phyloP scores from a whole-genome alignment of 176 grass and related monocot species.

The Lolium rigidum region DNA sequence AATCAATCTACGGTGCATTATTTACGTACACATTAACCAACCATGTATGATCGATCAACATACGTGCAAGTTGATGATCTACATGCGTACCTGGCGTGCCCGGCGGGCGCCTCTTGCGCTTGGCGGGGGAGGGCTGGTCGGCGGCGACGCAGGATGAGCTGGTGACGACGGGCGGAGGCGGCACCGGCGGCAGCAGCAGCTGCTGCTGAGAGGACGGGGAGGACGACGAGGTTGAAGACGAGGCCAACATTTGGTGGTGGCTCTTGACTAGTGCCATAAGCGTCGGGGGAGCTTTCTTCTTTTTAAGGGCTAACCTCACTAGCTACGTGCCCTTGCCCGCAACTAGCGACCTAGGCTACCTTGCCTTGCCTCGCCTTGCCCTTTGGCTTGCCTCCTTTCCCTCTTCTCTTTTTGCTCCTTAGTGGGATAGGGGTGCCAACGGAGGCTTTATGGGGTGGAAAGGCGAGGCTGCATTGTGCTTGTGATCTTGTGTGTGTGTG shows the following conservation, averaged over 20 bases:
- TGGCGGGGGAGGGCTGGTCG: constrained; percentile 59
- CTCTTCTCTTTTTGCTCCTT: constrained; percentile 63
- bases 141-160: not conserved
- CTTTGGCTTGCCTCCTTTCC: constrained; percentile 34
- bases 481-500: not conserved
- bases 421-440: constrained; percentile 73
- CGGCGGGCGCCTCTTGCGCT: constrained; percentile 78
- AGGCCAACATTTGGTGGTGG: constrained; percentile 77
- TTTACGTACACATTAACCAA: not conserved
- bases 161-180: not conserved
- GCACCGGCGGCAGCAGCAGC: not conserved
- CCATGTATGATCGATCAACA: not conserved
- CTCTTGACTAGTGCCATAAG: constrained; percentile 66
- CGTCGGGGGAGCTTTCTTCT: constrained; percentile 38
- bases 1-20: not conserved
- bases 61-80: not conserved
- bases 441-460: constrained; percentile 72
- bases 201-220: constrained; percentile 38
- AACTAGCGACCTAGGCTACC: not conserved
- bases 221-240: constrained; percentile 54
- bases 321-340: constrained; percentile 14
- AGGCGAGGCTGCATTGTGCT: constrained; percentile 53
- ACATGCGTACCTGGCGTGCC: constrained; percentile 69
- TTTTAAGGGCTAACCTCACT: constrained; percentile 39
- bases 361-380: constrained; percentile 8